phyloP scores from a whole-genome alignment of 805 yeast genomes.

The Starmerella asiatica region DNA sequence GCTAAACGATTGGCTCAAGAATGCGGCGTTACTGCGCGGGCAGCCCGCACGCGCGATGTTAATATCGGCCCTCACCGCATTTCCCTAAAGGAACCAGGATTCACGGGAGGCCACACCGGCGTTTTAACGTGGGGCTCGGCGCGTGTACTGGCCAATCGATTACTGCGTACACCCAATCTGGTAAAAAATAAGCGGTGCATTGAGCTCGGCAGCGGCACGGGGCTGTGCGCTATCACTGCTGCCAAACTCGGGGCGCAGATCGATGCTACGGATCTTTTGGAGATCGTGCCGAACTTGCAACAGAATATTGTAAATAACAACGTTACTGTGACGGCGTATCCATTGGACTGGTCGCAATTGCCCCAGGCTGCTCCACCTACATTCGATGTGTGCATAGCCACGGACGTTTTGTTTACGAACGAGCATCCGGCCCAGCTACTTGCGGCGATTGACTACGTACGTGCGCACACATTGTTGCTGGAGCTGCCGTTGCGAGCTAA shows the following conservation, averaged over 20 bases:
- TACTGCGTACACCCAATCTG: slow-evolving; percentile 26
- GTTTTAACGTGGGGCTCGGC: slow-evolving; percentile 96
- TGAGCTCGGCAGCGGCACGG: slow-evolving; percentile 95
- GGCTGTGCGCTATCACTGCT: slow-evolving; percentile 68
- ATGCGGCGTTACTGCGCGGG: slow-evolving; percentile 75
- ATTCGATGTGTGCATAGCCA: slow-evolving; percentile 52
- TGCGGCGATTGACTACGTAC: slow-evolving; percentile 41
- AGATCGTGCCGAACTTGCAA: slow-evolving; percentile 54
- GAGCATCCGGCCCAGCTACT: slow-evolving; percentile 67
- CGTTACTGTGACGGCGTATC: slow-evolving; percentile 29
- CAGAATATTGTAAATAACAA: slow-evolving; percentile 46
- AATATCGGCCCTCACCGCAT: slow-evolving; percentile 17
- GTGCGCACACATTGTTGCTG: slow-evolving; percentile 37
- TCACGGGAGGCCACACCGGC: slow-evolving; percentile 79
- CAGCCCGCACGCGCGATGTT: slow-evolving; percentile 52
- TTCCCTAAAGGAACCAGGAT: slow-evolving; percentile 60
- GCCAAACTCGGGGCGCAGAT: slow-evolving; percentile 39
- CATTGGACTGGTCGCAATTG: slow-evolving; percentile 62
- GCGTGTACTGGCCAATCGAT: slow-evolving; percentile 45
- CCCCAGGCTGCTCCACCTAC: slow-evolving; percentile 33
- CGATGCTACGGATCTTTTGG: slow-evolving; percentile 62
- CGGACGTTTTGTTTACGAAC: slow-evolving; percentile 82
- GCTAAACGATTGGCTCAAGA: slow-evolving; percentile 60
- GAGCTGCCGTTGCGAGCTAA: slow-evolving; percentile 64
- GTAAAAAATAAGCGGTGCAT: slow-evolving; percentile 22